Conservation (phyloP, 139 green algal genomes). For the Chlamydomonas incerta region DNA sequence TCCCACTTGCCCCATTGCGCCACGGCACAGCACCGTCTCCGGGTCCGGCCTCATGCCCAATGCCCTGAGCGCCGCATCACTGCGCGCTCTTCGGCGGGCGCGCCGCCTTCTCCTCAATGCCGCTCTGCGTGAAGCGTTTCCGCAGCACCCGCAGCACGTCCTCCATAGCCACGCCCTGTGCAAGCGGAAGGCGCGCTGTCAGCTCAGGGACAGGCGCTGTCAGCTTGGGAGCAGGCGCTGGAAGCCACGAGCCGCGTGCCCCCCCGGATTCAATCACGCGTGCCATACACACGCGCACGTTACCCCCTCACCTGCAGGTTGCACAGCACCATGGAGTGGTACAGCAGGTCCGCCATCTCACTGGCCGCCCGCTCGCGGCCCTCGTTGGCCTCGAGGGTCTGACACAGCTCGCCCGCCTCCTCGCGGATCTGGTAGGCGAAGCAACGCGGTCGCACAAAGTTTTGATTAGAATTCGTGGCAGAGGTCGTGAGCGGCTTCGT, state of each 20-base stretch:
- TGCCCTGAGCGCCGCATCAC: not conserved
- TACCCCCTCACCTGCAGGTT: constrained; percentile 78
- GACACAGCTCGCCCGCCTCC: constrained; percentile 96
- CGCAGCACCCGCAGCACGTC: constrained; percentile 86
- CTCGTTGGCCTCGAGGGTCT: constrained; percentile 89
- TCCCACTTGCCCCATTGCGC: too few species aligned
- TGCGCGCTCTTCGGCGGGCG: constrained; percentile 57
- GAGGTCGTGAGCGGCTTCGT: too few species aligned
- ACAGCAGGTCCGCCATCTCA: constrained; percentile 97
- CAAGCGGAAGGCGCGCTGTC: too few species aligned
- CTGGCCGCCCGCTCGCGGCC: constrained; percentile 87
- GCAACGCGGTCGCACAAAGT: too few species aligned
- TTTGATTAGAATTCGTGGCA: too few species aligned
- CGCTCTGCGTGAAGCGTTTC: constrained; percentile 81
- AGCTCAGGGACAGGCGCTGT: too few species aligned
- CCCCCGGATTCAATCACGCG: too few species aligned
- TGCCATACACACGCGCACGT: too few species aligned
- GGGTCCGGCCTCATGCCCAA: too few species aligned
- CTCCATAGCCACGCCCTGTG: constrained; percentile 85
- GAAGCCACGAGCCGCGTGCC: too few species aligned
- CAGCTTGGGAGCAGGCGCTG: too few species aligned
- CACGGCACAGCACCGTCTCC: too few species aligned
- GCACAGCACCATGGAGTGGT: constrained; percentile 96
- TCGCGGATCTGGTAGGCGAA: constrained; percentile 85
- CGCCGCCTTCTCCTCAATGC: constrained; percentile 93